Base-by-base conservation (phyloP, 129 eudicot species). In the Tagetes patula region DNA sequence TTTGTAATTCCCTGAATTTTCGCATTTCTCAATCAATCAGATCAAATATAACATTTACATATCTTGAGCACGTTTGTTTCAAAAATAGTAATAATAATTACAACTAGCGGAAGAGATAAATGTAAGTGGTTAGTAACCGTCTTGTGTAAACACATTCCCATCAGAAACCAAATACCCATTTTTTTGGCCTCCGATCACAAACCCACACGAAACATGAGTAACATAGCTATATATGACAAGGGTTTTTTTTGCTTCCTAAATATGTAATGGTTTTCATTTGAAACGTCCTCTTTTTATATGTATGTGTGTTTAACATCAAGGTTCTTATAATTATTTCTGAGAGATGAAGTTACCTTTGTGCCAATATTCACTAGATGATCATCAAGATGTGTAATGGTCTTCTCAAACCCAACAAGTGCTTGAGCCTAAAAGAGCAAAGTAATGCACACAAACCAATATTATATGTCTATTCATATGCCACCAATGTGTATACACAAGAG, bases 381-480 rank as follows among this genome's bases (percentile, higher is more conserved):
- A 59, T 95, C 99, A 27, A 95, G 94, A 83, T 95, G 99, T 70
- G 85, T 90, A 52, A 95, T 76, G 11, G 88, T 90, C 87, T 91
- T 95, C 86, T 95, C 91, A 53, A 90, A 95, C 37, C 99, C 99
- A 77, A 86, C 96, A 67, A 95, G 96, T 71, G 97, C 97, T 86
- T 95, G 93, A 14, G 90, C 91, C 99, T 94, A 68, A 71, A 78
- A 56, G 66, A 52, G 54, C 43, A 40, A 20, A 9, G 39, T 56
- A 56, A 56, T 32, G 5, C 39, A 59, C 64, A 58, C 65, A 59
- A 33, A 33, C 14, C 39, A 32, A 59, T 59, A 58, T 58, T 8
- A 49, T 50, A 7, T 50, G 30, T 12, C 30, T 50, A n/a, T 3
- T 50, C n/a, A 33, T 59, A 59, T 10, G 61, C 38, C 38, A 33